phyloP scores from a whole-genome alignment of 495 filamentous ascomycete species.

The Aspergillus incahuasiensis region DNA sequence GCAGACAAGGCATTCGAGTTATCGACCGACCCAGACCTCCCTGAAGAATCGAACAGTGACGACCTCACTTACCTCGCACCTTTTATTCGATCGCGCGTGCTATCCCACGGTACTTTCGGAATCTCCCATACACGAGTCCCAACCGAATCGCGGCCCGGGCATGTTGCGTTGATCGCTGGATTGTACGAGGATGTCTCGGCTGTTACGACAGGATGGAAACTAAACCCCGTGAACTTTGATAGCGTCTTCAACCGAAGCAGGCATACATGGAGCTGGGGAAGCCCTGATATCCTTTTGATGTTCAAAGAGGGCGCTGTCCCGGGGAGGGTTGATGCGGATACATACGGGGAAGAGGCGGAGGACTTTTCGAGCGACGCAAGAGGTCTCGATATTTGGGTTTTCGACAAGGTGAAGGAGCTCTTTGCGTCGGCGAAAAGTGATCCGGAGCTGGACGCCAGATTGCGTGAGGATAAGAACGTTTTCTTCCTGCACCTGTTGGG shows the following conservation, averaged over 20 bases:
- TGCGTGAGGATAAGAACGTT: constrained; percentile 81
- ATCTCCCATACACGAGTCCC: constrained; percentile 97
- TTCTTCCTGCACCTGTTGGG: constrained; percentile 98
- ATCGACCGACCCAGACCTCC: constrained; percentile 73
- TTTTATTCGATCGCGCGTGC: constrained; percentile 82
- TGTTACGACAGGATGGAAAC: constrained; percentile 96
- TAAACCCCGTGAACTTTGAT: constrained; percentile 98
- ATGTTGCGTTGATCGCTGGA: constrained; percentile 96
- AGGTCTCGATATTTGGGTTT: constrained; percentile 89
- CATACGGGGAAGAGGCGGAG: constrained; percentile 78
- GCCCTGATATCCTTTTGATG: constrained; percentile 96
- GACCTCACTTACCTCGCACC: constrained; percentile 79
- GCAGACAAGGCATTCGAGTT: constrained; percentile 98
- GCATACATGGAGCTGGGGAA: constrained; percentile 99
- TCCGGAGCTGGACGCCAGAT: constrained; percentile 63
- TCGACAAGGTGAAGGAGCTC: constrained; percentile 82
- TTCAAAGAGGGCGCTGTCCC: constrained; percentile 91
- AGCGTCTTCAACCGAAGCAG: constrained; percentile 95
- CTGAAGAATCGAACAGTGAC: constrained; percentile 39
- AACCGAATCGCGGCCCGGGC: constrained; percentile 93
- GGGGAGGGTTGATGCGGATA: constrained; percentile 76
- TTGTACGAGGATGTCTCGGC: constrained; percentile 98
- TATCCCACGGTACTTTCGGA: constrained; percentile 93
- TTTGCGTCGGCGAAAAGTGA: constrained; percentile 77
- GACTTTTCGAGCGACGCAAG: constrained; percentile 83